Conservation (phyloP, 2,329 filamentous ascomycete genomes). For the Graphilbum fragrans region DNA sequence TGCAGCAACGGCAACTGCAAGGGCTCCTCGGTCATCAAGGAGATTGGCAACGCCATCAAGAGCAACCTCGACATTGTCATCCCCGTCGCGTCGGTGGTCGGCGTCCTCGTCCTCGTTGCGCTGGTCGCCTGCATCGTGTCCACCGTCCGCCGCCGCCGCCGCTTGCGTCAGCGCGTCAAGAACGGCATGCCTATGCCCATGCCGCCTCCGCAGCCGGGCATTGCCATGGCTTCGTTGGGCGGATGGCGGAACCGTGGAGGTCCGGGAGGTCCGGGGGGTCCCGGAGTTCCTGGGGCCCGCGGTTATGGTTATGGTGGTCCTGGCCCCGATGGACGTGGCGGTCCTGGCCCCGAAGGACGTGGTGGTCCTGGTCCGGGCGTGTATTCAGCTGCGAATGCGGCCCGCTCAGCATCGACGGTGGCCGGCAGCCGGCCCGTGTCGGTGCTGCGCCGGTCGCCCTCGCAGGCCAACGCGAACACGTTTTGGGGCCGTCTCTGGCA, state of each 20-base stretch:
- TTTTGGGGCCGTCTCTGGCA: neutral
- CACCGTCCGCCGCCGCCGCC: constrained; percentile 31
- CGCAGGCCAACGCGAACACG: neutral
- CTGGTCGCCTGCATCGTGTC: constrained; percentile 55
- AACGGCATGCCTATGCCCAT: constrained; percentile 4
- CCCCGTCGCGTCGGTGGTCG: constrained; percentile 60
- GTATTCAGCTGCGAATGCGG: no score
- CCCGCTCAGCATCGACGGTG: no score
- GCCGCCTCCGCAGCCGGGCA: neutral
- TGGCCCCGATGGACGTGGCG: no score
- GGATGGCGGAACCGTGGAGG: no score
- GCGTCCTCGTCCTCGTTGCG: constrained; percentile 57
- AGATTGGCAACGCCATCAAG: constrained; percentile 65
- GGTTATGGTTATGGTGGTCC: no score
- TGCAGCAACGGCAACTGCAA: constrained; percentile 70
- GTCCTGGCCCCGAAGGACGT: no score
- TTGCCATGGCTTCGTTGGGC: no score
- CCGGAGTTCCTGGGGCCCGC: no score
- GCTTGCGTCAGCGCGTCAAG: neutral
- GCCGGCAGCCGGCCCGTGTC: neutral
- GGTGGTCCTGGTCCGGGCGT: no score
- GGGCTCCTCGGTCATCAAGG: constrained; percentile 55
- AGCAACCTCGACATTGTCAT: constrained; percentile 74
- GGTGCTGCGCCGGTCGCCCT: neutral
- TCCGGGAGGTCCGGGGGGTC: no score